Conservation (phyloP, 2,329 filamentous ascomycete species). For the Aaosphaeria arxii region DNA sequence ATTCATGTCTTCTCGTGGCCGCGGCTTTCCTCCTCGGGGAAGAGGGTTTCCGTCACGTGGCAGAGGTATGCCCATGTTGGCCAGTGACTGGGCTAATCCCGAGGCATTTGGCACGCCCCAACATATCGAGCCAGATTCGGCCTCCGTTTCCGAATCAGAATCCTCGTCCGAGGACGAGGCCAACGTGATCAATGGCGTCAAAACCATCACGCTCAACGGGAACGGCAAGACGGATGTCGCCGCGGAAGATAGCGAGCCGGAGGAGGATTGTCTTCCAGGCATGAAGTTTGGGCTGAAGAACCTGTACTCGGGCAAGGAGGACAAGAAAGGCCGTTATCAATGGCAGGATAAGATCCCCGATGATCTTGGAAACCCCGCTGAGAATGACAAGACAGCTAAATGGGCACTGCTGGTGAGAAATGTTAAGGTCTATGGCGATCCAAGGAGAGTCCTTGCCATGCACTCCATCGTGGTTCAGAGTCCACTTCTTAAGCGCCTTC, state of each 20-base stretch:
- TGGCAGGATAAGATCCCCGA: constrained; percentile 35
- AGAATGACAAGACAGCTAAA: constrained; percentile 60
- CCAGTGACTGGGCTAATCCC: too few relatives aligned
- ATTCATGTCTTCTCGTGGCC: too few relatives aligned
- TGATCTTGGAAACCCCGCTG: constrained; percentile 41
- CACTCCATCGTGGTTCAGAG: constrained; percentile 66
- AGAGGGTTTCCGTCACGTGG: too few relatives aligned
- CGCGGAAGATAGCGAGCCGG: constrained; percentile 6
- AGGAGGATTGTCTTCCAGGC: constrained; percentile 24
- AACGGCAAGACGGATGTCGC: neutral
- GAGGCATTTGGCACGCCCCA: too few relatives aligned
- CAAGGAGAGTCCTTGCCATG: constrained; percentile 58
- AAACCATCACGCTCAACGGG: constrained; percentile 4
- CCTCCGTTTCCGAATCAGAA: neutral
- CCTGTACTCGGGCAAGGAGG: constrained; percentile 49
- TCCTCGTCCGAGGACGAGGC: constrained; percentile 6
- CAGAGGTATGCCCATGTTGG: too few relatives aligned
- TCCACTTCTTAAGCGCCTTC: constrained; percentile 57
- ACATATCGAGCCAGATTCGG: too few relatives aligned
- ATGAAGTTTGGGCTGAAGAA: constrained; percentile 45
- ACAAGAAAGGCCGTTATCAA: constrained; percentile 31
- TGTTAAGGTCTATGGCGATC: constrained; percentile 46
- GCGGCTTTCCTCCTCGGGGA: too few relatives aligned
- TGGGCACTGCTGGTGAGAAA: constrained; percentile 50
- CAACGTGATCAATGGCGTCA: constrained; percentile 4